Evolutionary conservation across 179 eudicot genomes (phyloP).

Genomic region (Heliamphora pulchella): DNA sequence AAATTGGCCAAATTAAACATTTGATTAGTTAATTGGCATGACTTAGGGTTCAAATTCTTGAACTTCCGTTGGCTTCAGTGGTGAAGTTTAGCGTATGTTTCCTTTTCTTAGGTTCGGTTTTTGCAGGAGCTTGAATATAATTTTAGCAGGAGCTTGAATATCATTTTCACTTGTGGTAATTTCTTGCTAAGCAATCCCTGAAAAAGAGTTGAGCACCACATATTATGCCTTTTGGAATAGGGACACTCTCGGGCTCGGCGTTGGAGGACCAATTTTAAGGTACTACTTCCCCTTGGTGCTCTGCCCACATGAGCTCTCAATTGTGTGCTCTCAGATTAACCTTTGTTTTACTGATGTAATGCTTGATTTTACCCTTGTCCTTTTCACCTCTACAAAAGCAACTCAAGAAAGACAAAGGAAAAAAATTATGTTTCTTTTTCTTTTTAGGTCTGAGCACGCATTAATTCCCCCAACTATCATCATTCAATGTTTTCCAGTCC

Average conservation of each 20-base stretch:
- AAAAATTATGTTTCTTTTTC: background rate
- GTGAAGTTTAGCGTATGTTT: background rate
- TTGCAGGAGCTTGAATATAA: background rate
- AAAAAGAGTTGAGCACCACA: background rate
- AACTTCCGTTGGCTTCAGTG: background rate
- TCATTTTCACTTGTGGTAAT: background rate
- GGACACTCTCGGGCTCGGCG: background rate
- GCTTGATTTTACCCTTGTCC: background rate
- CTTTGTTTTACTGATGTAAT: background rate
- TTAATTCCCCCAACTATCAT: background rate
- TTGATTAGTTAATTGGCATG: background rate
- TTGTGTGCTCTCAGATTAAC: too few species aligned
- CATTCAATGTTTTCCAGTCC: slow-evolving; percentile 5
- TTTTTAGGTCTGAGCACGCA: background rate
- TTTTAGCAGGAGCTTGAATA: background rate
- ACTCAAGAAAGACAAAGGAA: background rate
- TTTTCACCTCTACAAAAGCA: background rate
- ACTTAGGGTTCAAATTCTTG: background rate
- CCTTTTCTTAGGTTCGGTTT: background rate
- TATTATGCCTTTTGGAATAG: background rate
- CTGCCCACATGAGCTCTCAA: background rate
- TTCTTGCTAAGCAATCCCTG: background rate
- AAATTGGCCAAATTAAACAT: background rate
- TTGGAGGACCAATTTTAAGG: background rate
- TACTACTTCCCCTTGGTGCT: background rate